Percentiles rank a stretch among this genome's conserved stretches.
phyloP scores from a whole-genome alignment of 2,329 filamentous ascomycete species.

The Exserohilum turcica region DNA sequence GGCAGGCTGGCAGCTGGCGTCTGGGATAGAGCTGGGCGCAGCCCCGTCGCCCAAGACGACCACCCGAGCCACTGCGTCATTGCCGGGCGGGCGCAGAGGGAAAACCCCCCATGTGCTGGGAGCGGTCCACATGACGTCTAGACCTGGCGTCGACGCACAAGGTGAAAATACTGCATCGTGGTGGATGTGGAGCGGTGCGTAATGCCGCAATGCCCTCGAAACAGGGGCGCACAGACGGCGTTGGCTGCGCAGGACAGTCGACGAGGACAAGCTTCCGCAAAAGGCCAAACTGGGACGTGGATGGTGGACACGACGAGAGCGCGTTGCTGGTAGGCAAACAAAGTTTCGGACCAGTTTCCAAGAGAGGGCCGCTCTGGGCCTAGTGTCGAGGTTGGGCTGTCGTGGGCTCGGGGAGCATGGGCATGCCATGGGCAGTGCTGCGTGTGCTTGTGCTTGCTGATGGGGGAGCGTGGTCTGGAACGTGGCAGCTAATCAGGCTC shows the following conservation, averaged over 20 bases:
- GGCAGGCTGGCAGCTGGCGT: not conserved
- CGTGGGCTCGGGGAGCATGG: not conserved
- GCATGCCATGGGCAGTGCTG: too few relatives aligned
- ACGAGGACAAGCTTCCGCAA: not conserved
- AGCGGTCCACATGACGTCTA: not conserved
- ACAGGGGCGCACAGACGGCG: constrained; percentile 10
- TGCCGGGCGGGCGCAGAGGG: not conserved
- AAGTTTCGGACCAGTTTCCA: constrained; percentile 11
- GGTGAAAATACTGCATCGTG: constrained; percentile 2
- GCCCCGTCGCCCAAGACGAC: too few relatives aligned
- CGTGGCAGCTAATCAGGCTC: constrained; percentile 6
- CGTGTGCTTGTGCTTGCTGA: not conserved
- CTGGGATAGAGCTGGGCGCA: too few relatives aligned
- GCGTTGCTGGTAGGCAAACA: not conserved
- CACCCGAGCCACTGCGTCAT: not conserved
- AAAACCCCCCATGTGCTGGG: not conserved
- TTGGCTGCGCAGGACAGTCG: not conserved
- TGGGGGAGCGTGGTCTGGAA: constrained; percentile 7
- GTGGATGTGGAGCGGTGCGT: constrained; percentile 7
- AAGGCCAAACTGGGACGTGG: not conserved
- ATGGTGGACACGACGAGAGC: not conserved
- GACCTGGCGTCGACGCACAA: not conserved
- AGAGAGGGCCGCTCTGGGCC: not conserved
- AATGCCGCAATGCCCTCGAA: constrained; percentile 10
- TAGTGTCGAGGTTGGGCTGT: too few relatives aligned